Evolutionary conservation across 345 rosid species (phyloP), one percentile per base, ranked within the genome.

Genomic region (Citrus hindsii): DNA sequence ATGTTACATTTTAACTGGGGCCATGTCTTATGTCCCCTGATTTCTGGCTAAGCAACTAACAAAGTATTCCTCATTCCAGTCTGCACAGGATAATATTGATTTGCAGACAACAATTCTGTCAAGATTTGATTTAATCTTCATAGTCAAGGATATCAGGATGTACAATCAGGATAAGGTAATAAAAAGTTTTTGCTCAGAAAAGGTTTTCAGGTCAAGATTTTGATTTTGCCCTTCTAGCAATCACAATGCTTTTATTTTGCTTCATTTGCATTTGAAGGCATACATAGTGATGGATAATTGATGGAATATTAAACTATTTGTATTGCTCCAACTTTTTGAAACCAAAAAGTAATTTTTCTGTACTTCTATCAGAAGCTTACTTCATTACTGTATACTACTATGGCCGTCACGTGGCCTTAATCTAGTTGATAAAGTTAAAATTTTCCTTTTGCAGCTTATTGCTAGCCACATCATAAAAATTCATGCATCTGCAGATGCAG

Each of bases 71-170:
- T 33, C 71, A 69, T 77, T 83, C 33, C 93, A 92, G 96, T 87
- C 98, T 74, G 92, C 98, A 48, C 98, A 93, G 81, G 99, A 95
- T 82, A 95, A 95, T 79, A 95, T 95, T 66, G 99, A 95, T 84
- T 83, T 95, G 86, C 98, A 95, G 84, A 91, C 99, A 64, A 93
- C 98, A 58, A 95, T 95, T 84, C 94, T 95, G 60, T 95, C 99
- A 76, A 88, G 99, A 85, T 95, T 95, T 86, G 97, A 95, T 87
- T 87, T 95, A 53, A 95, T 95, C 76, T 95, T 95, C 82, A 95
- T 95, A 30, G 98, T 95, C 77, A 95, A 95, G 81, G 99, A 95
- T 87, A 82, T 87, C 87, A 87, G 96, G 82, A 93, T 92, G 86
- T 92, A 86, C 79, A 75, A 83, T 68, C 98, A 95, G 81, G 99